These are phyloP conservation scores for Verticillium zaregamsianum DNA, from an alignment of 2,329 filamentous ascomycete genomes.

Conservation along the genomic window DNA sequence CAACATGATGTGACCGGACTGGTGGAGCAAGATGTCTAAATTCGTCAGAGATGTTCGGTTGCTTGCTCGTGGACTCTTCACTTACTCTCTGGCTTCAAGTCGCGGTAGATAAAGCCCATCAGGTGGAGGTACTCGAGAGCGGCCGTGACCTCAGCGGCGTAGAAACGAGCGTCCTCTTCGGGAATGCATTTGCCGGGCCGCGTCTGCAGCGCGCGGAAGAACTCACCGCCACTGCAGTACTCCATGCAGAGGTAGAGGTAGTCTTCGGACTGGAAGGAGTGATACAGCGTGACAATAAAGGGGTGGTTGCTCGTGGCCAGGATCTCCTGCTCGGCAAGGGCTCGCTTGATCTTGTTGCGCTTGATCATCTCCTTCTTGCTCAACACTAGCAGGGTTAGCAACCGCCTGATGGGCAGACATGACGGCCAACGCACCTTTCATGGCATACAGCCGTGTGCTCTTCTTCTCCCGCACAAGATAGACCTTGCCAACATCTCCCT, in stretches of 20 bases:
- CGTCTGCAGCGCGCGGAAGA: conserved; percentile 94
- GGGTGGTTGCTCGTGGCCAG: conserved; percentile 97
- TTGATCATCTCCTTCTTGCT: conserved; percentile 99
- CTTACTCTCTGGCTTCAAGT: conserved; percentile 96
- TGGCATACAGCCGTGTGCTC: conserved; percentile 89
- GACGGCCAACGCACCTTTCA: conserved; percentile 72
- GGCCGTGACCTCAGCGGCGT: conserved; percentile 94
- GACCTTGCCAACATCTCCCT: conserved; percentile 97
- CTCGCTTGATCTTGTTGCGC: conserved; percentile 99
- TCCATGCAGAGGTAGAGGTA: conserved; percentile 99
- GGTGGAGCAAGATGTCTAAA: conserved; percentile 89
- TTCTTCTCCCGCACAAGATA: conserved; percentile 98
- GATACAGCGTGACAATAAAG: conserved; percentile 97
- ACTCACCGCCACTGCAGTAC: conserved; percentile 97
- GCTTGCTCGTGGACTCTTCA: conserved; percentile 14
- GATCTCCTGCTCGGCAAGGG: conserved; percentile 95
- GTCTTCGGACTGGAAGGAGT: conserved; percentile 98
- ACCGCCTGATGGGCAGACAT: neutral
- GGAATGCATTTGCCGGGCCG: conserved; percentile 95
- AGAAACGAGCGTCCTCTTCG: conserved; percentile 95
- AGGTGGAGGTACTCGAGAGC: conserved; percentile 94
- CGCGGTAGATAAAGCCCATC: conserved; percentile 99
- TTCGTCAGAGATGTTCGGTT: conserved; percentile 26
- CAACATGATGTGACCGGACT: conserved; percentile 99
- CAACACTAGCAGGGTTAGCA: conserved; percentile 58